Conservation (phyloP, 2,329 filamentous ascomycete genomes). For the Pseudogymnoascus sp. region DNA sequence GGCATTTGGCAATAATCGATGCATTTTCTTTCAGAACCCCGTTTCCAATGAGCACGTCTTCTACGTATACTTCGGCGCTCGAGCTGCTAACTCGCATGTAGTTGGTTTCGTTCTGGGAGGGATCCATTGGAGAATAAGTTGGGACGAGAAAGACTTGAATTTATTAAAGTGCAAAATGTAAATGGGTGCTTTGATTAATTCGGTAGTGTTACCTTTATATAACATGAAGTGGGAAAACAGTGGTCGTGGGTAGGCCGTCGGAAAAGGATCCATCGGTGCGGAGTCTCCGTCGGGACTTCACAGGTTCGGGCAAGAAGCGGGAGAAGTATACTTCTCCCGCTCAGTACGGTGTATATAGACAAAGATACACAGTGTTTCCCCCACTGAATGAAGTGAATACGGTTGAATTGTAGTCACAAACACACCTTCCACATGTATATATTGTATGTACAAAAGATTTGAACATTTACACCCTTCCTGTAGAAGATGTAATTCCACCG, state of each 20-base stretch:
- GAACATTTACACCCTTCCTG: neutral
- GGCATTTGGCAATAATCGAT: slow-evolving; percentile 55
- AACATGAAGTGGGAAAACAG: neutral
- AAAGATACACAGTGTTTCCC: neutral
- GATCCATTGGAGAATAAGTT: neutral
- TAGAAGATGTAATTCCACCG: slow-evolving; percentile 32
- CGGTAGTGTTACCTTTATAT: neutral
- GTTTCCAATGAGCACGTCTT: slow-evolving; percentile 50
- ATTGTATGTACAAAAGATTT: neutral
- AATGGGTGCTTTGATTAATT: neutral
- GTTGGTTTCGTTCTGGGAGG: neutral
- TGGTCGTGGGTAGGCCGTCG: neutral
- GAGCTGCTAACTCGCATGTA: neutral
- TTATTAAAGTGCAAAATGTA: neutral
- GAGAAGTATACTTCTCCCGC: too few relatives aligned
- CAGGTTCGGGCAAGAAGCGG: neutral
- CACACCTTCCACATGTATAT: neutral
- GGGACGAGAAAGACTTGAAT: neutral
- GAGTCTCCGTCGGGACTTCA: neutral
- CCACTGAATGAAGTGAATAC: neutral
- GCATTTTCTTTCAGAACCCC: slow-evolving; percentile 53
- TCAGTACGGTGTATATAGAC: too few relatives aligned
- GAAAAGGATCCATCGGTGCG: neutral
- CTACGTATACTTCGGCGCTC: slow-evolving; percentile 34
- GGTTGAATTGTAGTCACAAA: neutral